Evolutionary conservation across 2,329 filamentous ascomycete species (phyloP).

Genomic region (Verticillium albo-atrum): DNA sequence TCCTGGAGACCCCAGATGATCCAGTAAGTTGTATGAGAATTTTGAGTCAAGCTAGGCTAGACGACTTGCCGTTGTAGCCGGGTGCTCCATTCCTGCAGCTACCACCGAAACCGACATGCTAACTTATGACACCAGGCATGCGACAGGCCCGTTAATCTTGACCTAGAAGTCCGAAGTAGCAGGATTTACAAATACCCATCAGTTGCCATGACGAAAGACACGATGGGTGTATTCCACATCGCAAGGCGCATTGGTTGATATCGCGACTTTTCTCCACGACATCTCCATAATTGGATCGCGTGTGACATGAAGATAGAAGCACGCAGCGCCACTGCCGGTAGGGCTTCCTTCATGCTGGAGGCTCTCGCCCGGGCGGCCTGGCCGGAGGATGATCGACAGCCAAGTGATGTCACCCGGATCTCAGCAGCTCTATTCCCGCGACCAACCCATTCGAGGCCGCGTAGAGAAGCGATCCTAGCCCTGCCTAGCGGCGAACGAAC

Average conservation of each 20-base stretch:
- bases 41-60: not conserved
- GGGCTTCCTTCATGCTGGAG: not conserved
- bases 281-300: not conserved
- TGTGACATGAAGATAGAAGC: not conserved
- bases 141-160: not conserved
- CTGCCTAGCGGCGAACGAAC: not conserved
- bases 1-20: not conserved
- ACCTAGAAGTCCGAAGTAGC: not conserved
- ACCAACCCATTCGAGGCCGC: not conserved
- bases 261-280: not conserved
- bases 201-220: not conserved
- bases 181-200: not conserved
- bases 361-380: not conserved
- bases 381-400: not conserved
- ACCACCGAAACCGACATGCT: not conserved
- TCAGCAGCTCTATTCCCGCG: not conserved
- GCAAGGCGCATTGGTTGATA: not conserved
- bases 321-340: not conserved
- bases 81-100: not conserved
- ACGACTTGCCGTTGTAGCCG: not conserved
- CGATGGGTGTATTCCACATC: not conserved
- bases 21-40: not conserved
- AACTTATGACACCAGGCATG: not conserved
- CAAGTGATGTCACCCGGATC: not conserved
- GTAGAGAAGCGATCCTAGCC: not conserved